phyloP scores from a whole-genome alignment of 2,329 filamentous ascomycete species.

The Sphaceloma murrayae region DNA sequence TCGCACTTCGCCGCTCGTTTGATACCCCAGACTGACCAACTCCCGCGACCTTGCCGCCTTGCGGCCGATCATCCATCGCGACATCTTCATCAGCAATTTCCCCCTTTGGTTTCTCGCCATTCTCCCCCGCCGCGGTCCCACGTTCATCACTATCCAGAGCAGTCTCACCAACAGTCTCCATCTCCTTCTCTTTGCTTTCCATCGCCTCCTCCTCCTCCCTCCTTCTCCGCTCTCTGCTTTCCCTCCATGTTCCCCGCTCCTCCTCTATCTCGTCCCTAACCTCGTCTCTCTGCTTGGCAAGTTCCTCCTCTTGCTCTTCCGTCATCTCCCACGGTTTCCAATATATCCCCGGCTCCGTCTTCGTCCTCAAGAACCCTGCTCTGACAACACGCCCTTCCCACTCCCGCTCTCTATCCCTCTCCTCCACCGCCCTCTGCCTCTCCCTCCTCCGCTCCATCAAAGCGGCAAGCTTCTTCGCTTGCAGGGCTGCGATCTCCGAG shows the following conservation, averaged over 20 bases:
- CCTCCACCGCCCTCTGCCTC: conserved; percentile 55
- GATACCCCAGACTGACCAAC: not conserved
- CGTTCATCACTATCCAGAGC: not conserved
- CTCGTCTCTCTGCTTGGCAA: not conserved
- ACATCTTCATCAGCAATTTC: not conserved
- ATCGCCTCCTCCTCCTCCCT: not conserved
- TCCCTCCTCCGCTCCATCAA: conserved; percentile 26
- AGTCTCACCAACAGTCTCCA: not conserved
- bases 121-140: not conserved
- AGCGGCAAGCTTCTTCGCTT: conserved; percentile 10
- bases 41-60: not conserved
- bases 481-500: not conserved
- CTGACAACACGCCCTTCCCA: not conserved
- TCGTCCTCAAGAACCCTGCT: conserved; percentile 26
- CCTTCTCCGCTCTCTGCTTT: not conserved
- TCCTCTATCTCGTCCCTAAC: not conserved
- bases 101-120: not conserved
- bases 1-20: not conserved
- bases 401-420: conserved; percentile 24
- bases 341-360: not conserved
- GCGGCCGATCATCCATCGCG: not conserved
- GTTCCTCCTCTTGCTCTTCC: conserved; percentile 6
- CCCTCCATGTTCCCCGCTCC: not conserved
- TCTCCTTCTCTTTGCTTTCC: not conserved
- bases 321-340: conserved; percentile 14